Base-by-base conservation (phyloP, 2,329 filamentous ascomycete species). In the Apiospora hydei region DNA sequence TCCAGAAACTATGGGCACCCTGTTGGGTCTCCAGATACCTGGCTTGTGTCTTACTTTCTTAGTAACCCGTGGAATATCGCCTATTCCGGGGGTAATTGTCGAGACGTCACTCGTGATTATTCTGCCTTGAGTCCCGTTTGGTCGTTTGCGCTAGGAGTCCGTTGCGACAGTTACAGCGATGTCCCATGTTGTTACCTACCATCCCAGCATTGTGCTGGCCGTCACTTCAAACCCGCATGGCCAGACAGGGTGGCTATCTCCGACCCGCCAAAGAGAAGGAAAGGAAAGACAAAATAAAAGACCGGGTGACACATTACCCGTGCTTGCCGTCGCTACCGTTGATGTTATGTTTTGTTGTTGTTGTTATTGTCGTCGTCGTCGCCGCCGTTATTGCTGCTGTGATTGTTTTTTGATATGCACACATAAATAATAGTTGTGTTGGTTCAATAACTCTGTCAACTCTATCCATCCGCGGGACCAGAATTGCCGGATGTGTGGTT, bases 1-100 rank as follows among this genome's bases (percentile, higher is more conserved):
- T 64, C 57, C 57, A 64, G 57, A 64, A 64, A 64, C 34, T 64
- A 64, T 64, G 57, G 57, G 41, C 34, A 64, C 21, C 3, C 57
- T 64, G 11, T n/a, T 64, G 34, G 16, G 41, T 64, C 21, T 34
- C 57, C 57, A 64, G 57, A 64, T 64, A 41, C 57, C 57, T 64
- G 57, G 57, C 57, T 64, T 30, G 57, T 64, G 57, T 30, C 57
- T 64, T 41, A 16, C 30, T 64, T 64, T 41, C 26, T 61, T 38
- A 49, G 57, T 41, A 51, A 26, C 49, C 49, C 57, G 57, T 64
- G 57, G 34, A 41, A 64, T 64, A 41, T 64, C 21, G 57, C 34
- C 57, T 64, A 64, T 41, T 21, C 57, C 34, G 34, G 30, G 34
- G 57, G 57, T n/a, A 41, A 64, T 41, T 11, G 30, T 16, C 7